Evolutionary conservation across 306 rosid species (phyloP).

Genomic region (Lithocarpus polystachyus): DNA sequence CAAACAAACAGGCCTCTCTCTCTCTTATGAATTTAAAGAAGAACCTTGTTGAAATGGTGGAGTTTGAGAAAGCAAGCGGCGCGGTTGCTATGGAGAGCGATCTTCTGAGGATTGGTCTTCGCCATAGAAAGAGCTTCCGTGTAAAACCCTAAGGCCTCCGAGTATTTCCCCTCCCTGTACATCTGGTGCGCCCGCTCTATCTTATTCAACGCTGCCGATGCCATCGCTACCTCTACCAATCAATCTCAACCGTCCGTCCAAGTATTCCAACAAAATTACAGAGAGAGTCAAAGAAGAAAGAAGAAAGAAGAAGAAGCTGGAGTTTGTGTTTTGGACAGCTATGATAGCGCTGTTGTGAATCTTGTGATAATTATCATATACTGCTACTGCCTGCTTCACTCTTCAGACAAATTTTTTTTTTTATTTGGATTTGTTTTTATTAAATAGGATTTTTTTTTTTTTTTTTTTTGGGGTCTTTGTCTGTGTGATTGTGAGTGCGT

Average conservation of each 20-base stretch:
- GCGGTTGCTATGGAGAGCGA: conserved; percentile 77
- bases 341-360: too few species aligned
- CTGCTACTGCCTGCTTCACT: too few species aligned
- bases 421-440: too few species aligned
- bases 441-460: too few species aligned
- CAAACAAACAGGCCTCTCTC: neutral
- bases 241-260: too few species aligned
- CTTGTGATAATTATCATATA: too few species aligned
- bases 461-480: neutral
- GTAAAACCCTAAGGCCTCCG: conserved; percentile 76
- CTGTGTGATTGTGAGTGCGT: neutral
- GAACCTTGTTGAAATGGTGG: conserved; percentile 76
- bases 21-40: neutral
- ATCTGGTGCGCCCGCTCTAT: conserved; percentile 84
- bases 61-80: conserved; percentile 94
- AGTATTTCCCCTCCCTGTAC: conserved; percentile 81
- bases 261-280: too few species aligned
- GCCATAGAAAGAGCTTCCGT: conserved; percentile 78
- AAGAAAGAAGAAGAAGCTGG: neutral
- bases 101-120: conserved; percentile 68
- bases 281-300: neutral
- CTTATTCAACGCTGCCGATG: conserved; percentile 58
- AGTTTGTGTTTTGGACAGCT: neutral
- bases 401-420: too few species aligned
- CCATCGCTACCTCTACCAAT: conserved; percentile 24